Evolutionary conservation across 192 early-diverging fungal genomes (phyloP), one percentile per base, ranked within the genome.

Genomic region (Coemansia sp.): DNA sequence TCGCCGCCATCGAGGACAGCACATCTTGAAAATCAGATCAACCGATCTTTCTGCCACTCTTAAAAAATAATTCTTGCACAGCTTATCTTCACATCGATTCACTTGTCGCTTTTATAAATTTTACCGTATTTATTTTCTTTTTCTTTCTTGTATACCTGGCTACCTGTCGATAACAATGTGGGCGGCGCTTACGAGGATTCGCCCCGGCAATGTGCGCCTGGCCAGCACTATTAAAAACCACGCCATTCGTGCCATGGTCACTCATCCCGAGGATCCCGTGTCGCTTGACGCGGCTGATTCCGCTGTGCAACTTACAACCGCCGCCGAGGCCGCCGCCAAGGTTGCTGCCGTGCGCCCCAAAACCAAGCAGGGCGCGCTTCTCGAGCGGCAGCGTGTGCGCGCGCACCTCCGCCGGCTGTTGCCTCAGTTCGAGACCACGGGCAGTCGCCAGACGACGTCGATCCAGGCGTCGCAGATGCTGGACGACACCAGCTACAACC

Each of bases 401-500:
- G 33, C 51, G 3, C 75, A 72, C 3, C 51, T 78, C 21, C 66
- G 60, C 17, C n/a, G 45, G 6, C 50, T 78, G 13, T 39, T 57
- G 31, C 77, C 77, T 7, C 17, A 39, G n/a, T 42, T 79, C 6
- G 33, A 62, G 42, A 14, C 27, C 4, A 66, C 44, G 0, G 77
- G 77, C 29, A 66, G 60, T 3, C 9, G 11, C 4, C 77, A 66
- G 37, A 68, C 67, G 6, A 34, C 24, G 39, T 14, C 56, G 8
- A 53, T 36, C 29, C 13, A 24, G 39, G 34, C 57, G 19, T 31
- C 56, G 39, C 41, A 62, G 61, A 63, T 62, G 65, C 45, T 63
- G 53, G 59, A 63, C 21, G 39, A 73, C 14, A 44, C 67, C 19
- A 40, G 35, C 44, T 46, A 77, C 59, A 80, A 86, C 50, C 27